phyloP scores from a whole-genome alignment of 2,329 filamentous ascomycete genomes.

The Clonostachys sp. region DNA sequence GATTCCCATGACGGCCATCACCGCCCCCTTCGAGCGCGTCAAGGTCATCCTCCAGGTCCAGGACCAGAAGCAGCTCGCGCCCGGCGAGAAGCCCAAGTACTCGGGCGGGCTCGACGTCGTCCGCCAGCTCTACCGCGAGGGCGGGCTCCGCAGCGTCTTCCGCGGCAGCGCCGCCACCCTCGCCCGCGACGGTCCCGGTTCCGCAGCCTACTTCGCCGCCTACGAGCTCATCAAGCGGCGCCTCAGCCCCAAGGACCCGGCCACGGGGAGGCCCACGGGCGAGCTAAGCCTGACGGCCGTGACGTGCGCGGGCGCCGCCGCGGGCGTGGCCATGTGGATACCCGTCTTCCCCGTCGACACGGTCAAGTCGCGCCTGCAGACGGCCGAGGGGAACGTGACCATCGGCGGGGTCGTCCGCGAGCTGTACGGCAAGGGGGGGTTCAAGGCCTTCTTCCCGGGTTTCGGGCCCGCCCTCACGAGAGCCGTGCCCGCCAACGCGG shows the following conservation, averaged over 20 bases:
- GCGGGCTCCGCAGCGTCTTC: conserved; percentile 88
- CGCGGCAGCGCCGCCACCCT: conserved; percentile 86
- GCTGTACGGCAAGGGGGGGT: conserved; percentile 77
- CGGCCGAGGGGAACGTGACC: conserved; percentile 78
- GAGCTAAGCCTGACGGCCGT: conserved; percentile 79
- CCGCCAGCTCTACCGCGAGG: conserved; percentile 85
- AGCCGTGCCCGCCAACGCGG: conserved; percentile 93
- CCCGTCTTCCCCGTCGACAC: conserved; percentile 97
- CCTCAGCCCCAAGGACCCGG: conserved; percentile 77
- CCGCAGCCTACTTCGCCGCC: conserved; percentile 92
- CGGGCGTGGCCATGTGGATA: conserved; percentile 98
- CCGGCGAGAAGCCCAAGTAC: conserved; percentile 92
- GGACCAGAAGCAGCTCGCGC: conserved; percentile 81
- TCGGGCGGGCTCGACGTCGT: conserved; percentile 85
- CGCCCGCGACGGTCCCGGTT: conserved; percentile 88
- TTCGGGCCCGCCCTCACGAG: conserved; percentile 89
- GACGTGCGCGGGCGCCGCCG: conserved; percentile 80
- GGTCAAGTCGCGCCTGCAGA: conserved; percentile 91
- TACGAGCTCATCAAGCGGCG: conserved; percentile 93
- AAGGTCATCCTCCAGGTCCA: conserved; percentile 98
- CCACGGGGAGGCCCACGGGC: conserved; percentile 67
- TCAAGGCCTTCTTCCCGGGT: conserved; percentile 94
- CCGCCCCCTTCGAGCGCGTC: conserved; percentile 97
- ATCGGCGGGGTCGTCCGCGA: conserved; percentile 75
- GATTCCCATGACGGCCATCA: conserved; percentile 95